Evolutionary conservation across 1,284 basidiomycete genomes (phyloP).

Genomic region (Anthracocystis setariae): DNA sequence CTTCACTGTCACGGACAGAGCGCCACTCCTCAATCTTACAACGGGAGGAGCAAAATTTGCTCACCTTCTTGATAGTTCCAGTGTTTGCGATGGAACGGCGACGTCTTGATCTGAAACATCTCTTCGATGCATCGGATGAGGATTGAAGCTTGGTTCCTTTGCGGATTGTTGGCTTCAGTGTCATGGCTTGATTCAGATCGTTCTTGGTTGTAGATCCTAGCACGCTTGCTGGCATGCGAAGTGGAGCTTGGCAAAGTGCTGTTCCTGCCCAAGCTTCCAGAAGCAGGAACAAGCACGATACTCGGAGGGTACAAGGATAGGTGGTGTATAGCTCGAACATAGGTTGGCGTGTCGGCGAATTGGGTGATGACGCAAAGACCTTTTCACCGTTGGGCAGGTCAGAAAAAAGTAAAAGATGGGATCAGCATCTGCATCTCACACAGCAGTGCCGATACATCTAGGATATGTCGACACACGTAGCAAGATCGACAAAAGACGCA

Average conservation of each 20-base stretch:
- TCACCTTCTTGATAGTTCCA: constrained; percentile 83
- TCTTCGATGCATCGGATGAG: constrained; percentile 79
- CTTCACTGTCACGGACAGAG: too few species aligned
- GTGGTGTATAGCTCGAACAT: constrained; percentile 86
- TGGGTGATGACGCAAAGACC: constrained; percentile 65
- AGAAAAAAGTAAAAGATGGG: constrained; percentile 1
- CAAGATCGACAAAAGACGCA: too few species aligned
- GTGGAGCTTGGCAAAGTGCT: background rate
- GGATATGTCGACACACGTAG: too few species aligned
- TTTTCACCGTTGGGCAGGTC: constrained; percentile 2
- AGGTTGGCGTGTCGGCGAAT: constrained; percentile 72
- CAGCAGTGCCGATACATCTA: too few species aligned
- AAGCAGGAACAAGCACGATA: constrained; percentile 72
- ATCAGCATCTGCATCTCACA: too few species aligned
- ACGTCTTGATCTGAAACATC: constrained; percentile 75
- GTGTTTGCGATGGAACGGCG: constrained; percentile 77
- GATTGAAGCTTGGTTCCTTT: constrained; percentile 16
- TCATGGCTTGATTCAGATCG: background rate
- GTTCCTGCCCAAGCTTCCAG: background rate
- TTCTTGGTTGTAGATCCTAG: background rate
- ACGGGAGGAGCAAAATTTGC: constrained; percentile 3
- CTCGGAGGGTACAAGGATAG: constrained; percentile 79
- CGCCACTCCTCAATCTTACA: too few species aligned
- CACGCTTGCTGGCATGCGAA: constrained; percentile 8
- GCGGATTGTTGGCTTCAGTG: background rate